A percentile compares a stretch with the other conserved stretches of the same genome.
Conservation (phyloP, 768 basidiomycete genomes). For the Paxillus ammoniavirescens region DNA sequence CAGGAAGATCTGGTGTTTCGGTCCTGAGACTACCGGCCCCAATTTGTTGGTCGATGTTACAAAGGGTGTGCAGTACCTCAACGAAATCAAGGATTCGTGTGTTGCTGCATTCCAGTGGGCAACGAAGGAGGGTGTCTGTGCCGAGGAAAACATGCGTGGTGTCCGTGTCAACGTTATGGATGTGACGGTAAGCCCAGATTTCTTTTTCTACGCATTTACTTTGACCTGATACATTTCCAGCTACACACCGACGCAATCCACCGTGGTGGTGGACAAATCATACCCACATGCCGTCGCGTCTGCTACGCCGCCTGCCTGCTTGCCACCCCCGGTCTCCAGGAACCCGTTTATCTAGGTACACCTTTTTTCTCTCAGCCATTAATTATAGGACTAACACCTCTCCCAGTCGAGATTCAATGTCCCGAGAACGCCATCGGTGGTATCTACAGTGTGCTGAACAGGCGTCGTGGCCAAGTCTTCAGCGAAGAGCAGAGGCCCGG, state of each 20-base stretch:
- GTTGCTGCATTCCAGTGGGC: conserved; percentile 99
- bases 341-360: conserved; percentile 91
- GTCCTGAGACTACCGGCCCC: conserved; percentile 95
- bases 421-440: conserved; percentile 97
- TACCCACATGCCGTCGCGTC: conserved; percentile 94
- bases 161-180: conserved; percentile 94
- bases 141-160: conserved; percentile 99
- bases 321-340: conserved; percentile 88
- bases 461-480: conserved; percentile 98
- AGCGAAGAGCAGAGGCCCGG: conserved; percentile 95
- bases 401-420: conserved; percentile 92
- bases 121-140: conserved; percentile 94
- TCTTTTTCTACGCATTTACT: not conserved
- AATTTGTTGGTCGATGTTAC: conserved; percentile 98
- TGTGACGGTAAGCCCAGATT: conserved; percentile 69
- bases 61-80: conserved; percentile 98
- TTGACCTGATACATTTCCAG: conserved; percentile 35
- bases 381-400: conserved; percentile 10
- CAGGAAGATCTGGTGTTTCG: conserved; percentile 99
- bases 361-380: conserved; percentile 1
- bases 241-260: conserved; percentile 99
- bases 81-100: conserved; percentile 99
- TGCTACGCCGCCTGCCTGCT: conserved; percentile 95
- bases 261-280: conserved; percentile 98
- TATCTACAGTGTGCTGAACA: conserved; percentile 93